A percentile compares a stretch with the other conserved stretches of the same genome.
phyloP scores from a whole-genome alignment of 1,139 yeast species.

The Hanseniaspora sp. region DNA sequence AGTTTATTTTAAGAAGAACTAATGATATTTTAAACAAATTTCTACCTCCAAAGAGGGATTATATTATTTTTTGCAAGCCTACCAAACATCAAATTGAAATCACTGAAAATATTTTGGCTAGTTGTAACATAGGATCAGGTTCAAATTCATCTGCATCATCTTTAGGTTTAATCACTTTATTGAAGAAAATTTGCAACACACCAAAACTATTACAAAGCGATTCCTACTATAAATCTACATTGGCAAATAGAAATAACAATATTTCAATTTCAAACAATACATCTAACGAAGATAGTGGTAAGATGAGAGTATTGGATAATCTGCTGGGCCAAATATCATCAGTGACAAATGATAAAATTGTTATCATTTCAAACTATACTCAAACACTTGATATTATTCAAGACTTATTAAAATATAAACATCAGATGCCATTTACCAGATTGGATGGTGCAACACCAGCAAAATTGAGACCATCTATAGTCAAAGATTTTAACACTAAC shows the following conservation, averaged over 20 bases:
- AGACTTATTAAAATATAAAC: constrained; percentile 37
- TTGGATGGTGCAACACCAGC: constrained; percentile 79
- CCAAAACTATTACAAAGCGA: constrained; percentile 51
- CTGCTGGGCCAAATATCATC: constrained; percentile 40
- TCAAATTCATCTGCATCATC: constrained; percentile 34
- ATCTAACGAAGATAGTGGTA: constrained; percentile 35
- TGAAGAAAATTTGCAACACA: constrained; percentile 76
- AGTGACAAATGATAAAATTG: constrained; percentile 57
- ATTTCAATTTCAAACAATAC: not conserved
- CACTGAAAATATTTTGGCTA: constrained; percentile 41
- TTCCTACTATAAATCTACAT: constrained; percentile 21
- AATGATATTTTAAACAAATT: constrained; percentile 51
- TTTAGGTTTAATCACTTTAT: constrained; percentile 57
- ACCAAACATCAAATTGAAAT: constrained; percentile 47
- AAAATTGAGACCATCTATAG: constrained; percentile 51
- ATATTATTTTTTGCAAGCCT: constrained; percentile 71
- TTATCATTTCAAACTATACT: constrained; percentile 84
- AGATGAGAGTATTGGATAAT: constrained; percentile 44
- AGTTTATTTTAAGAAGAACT: constrained; percentile 68
- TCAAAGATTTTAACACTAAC: constrained; percentile 54
- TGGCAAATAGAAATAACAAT: not conserved
- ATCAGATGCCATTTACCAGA: constrained; percentile 46
- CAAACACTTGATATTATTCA: constrained; percentile 81
- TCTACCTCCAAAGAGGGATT: constrained; percentile 67
- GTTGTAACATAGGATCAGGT: constrained; percentile 33